Base-by-base conservation (phyloP, 2,329 filamentous ascomycete genomes). In the Fusarium dimerum region DNA sequence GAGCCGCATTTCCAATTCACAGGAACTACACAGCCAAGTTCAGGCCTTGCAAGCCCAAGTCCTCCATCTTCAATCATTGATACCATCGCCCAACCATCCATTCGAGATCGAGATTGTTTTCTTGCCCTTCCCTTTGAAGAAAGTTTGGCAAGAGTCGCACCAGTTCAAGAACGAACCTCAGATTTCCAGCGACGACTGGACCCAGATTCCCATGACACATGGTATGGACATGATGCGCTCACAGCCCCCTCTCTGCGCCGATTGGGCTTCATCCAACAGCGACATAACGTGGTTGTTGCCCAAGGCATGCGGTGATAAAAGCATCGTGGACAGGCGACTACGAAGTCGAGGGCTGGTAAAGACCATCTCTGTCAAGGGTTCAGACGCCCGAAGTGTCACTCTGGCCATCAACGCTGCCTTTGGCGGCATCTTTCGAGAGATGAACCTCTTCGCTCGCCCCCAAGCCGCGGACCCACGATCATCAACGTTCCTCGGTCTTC, bases 61-160 rank as follows among this genome's bases (percentile, higher is more conserved):
- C 45, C 69, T 75, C 30, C 75, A 81, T 41, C 74, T 90, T 10
- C 85, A 88, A 67, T 78, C 79, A 6, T 74, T 80, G 10, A 69
- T 84, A 30, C 88, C 89, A n/a, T 84, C 87, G 0, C 75, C 76
- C 29, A 71, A 73, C 40, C 77, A 82, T 40, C 87, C 88, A 0
- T 92, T 88, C 87, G 82, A 88, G 58, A 74, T 93, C 2, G 88
- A 92, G 64, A 86, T 92, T 5, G 84, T 92, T 1, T 84, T 92
- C 51, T 68, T 92, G 8, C 89, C 89, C 1, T 93, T 90, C 67
- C 77, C 79, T 1, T 71, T 85, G 7, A 81, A 78, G 59, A 78
- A 76, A 18, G 62, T 85, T 6, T 85, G 82, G 82, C 73, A 81
- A 52, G 73, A 74, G 42, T 68, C 74, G 5, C 66, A 73, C 54